Base-by-base conservation (phyloP, 2,329 filamentous ascomycete genomes). In the Immersiporthe knoxdaviesiana region DNA sequence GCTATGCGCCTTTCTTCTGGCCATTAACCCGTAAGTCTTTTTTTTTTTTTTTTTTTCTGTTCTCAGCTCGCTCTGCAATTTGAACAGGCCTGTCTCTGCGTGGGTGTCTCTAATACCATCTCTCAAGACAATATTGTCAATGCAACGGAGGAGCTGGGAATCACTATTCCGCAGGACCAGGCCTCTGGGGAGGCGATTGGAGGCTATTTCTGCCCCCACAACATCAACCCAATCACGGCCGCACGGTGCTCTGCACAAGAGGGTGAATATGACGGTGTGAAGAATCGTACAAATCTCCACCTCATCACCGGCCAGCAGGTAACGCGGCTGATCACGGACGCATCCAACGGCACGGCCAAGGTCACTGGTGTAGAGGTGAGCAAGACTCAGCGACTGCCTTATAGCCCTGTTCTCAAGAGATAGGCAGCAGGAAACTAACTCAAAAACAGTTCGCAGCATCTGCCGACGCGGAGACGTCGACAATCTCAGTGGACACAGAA, bases 1-100 rank as follows among this genome's bases (percentile, higher is more conserved):
- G 74, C 24, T 78, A 77, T 63, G 76, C 76, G 3, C 74, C 75
- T 2, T 78, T 73, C n/a, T 78, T 76, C 65, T 78, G 75, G 75
- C 74, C 75, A 1, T 73, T 75, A 41, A 77, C 75, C 58, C 65
- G 68, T 70, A 35, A 5, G 68, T 56, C n/a, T 24, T 8, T 6
- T 8, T 47, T n/a, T 2, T 16, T 21, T 47, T n/a, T n/a, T n/a
- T n/a, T n/a, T 21, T 44, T 18, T 18, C 16, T 44, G 35, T 44
- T 44, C 10, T 50, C 10, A 27, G n/a, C n/a, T n/a, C n/a, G 21
- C 12, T 6, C 12, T 30, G 50, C 12, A 3, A 52, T 16, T 4
- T 3, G n/a, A 32, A 12, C 12, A 3, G 2, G 1, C 18, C n/a
- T 14, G 0, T 44, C 16, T 44, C 16, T 21, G 5, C 14, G 11